Evolutionary conservation across 139 green algal species (phyloP), one percentile per base, ranked within the genome.

Genomic region (Chlamydomonas eustigma): DNA sequence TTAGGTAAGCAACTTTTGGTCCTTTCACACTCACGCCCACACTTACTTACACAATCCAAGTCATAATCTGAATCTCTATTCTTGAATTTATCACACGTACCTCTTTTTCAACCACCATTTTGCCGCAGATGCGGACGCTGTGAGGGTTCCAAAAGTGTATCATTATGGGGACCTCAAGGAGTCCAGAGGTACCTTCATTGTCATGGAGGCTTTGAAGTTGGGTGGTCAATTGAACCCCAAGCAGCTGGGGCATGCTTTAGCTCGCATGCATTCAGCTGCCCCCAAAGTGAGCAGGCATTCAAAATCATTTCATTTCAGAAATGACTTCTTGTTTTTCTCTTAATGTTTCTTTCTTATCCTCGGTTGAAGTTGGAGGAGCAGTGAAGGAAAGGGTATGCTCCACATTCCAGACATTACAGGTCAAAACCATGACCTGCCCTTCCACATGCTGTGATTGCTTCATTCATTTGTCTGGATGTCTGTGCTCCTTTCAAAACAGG

Each of bases 131-230:
- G 90, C 86, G 1, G 28, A 81, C 3, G 83, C 87, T 2, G 33
- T 95, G 30, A 39, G 79, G 0, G 83, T 97, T 22, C 91, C 92
- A 3, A 78, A 91, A 37, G 90, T 37, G 58, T 28, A 75, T 37
- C 74, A 80, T 50, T 73, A 71, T 64, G 75, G 79, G n/a, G 4
- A 28, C 1, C 64, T 81, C 75, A 52, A 39, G 2, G 64, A 34
- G 28, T 32, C 37, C 34, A 2, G 79, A 69, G 92, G 90, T 38
- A 87, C 77, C 34, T 98, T 94, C 84, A 97, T 98, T 50, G 84
- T 98, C n/a, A 97, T 97, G 92, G 94, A 98, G 83, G 79, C 91
- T 58, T 81, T 98, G 24, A 80, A 97, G 39, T 81, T 98, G 63
- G 35, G 77, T 1, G 66, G 78, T 18, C 36, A 71, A 2, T 31